Evolutionary conservation across 1,284 basidiomycete species (phyloP).

Genomic region (Psilocybe mexicana): DNA sequence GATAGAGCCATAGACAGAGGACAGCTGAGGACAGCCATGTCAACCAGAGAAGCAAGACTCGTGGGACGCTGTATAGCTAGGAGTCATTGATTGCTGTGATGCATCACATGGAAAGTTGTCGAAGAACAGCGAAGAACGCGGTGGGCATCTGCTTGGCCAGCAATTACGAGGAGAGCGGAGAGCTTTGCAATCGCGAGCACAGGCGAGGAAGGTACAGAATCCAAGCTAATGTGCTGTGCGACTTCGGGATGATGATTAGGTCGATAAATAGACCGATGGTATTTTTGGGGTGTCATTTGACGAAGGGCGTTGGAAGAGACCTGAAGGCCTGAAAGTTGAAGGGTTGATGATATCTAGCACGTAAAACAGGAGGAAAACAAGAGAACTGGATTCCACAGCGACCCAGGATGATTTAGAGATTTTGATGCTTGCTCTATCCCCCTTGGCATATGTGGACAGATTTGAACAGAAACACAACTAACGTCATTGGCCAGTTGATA

Average conservation of each 20-base stretch:
- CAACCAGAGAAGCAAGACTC: no score
- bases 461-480: no score
- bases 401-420: neutral
- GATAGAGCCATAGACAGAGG: no score
- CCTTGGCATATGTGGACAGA: neutral
- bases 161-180: neutral
- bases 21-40: no score
- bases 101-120: neutral
- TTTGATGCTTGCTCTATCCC: neutral
- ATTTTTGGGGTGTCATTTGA: no score
- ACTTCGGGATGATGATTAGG: no score
- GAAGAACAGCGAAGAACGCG: neutral
- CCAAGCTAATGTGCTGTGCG: no score
- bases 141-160: neutral
- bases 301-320: neutral
- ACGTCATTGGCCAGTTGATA: no score
- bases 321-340: neutral
- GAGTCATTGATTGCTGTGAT: neutral
- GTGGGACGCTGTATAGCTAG: no score
- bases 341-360: neutral
- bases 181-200: neutral
- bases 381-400: neutral
- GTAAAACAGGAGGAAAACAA: no score
- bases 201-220: neutral
- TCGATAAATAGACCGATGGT: no score